phyloP scores from a whole-genome alignment of 192 early-diverging fungal species.

The Rhizoclosmatium globosum region DNA sequence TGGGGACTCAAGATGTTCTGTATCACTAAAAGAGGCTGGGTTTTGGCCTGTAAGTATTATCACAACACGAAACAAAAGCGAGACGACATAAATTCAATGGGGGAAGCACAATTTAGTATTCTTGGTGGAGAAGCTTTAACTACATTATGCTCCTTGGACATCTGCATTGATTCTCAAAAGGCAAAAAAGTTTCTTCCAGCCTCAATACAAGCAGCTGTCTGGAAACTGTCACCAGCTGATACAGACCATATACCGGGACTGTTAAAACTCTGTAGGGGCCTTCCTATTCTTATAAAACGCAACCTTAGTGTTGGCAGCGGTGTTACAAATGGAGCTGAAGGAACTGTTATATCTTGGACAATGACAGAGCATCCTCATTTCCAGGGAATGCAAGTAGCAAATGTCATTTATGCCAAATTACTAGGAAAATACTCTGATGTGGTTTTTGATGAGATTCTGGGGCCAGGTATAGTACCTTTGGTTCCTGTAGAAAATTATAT shows the following conservation, averaged over 20 bases:
- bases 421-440: not conserved
- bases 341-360: not conserved
- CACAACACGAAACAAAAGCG: not conserved
- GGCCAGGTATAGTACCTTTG: not conserved
- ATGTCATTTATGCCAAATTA: not conserved
- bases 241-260: not conserved
- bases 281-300: not conserved
- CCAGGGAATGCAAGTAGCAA: not conserved
- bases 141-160: not conserved
- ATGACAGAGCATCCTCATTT: not conserved
- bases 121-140: not conserved
- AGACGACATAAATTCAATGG: not conserved
- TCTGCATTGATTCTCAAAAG: not conserved
- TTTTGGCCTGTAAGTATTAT: not conserved
- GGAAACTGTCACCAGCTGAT: not conserved
- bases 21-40: not conserved
- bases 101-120: not conserved
- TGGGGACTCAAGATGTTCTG: not conserved
- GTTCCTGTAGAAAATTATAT: not conserved
- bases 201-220: not conserved
- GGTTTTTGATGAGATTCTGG: not conserved
- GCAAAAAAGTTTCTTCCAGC: not conserved
- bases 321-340: constrained; percentile 1
- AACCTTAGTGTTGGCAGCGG: not conserved
- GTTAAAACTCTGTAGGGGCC: not conserved